Base-by-base conservation (phyloP, 768 basidiomycete genomes). In the Leccinum longicurvipes region DNA sequence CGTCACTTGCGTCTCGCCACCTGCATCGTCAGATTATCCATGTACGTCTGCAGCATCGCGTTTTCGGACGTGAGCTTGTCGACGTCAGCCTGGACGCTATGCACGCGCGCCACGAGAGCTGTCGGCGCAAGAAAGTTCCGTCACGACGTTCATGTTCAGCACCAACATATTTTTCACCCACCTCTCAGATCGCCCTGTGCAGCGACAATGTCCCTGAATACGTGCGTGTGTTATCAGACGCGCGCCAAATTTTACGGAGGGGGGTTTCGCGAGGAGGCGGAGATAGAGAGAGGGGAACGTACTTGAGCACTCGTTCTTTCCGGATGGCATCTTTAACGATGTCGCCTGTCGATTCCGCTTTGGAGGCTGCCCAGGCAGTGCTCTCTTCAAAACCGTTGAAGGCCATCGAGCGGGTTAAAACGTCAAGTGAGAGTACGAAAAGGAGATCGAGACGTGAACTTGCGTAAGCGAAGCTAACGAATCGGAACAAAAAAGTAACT, bases 21-120 rank as follows among this genome's bases (percentile, higher is more conserved):
- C 70, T 93, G 91, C 64, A 89, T 78, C 0, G 91, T 93, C 63
- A 93, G 68, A 63, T 93, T 93, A 67, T 93, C 90, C 65, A 92
- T 91, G 66, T 93, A 93, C 84, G 86, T 87, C 66, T 93, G 91
- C 53, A 93, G 73, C 6, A 86, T 92, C 54, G 85, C 84, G 60
- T 93, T 93, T 49, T 86, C 87, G 4, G 89, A 87, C 2, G 78
- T 73, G 21, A 93, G 76, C 69, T 89, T 91, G 58, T 92, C 87
- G n/a, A 89, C 80, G 60, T 93, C 91, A 55, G 77, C 78, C 72
- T 93, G 87, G 9, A 88, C 84, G 27, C 75, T 73, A 59, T 87
- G 82, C 3, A 87, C 85, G 58, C 87, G 83, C 15, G 76, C 75
- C 29, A 89, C 67, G 59, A 93, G 77, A 52, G 83, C 91, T 93